phyloP scores from a whole-genome alignment of 805 yeast genomes.

The Yarrowia deformans region DNA sequence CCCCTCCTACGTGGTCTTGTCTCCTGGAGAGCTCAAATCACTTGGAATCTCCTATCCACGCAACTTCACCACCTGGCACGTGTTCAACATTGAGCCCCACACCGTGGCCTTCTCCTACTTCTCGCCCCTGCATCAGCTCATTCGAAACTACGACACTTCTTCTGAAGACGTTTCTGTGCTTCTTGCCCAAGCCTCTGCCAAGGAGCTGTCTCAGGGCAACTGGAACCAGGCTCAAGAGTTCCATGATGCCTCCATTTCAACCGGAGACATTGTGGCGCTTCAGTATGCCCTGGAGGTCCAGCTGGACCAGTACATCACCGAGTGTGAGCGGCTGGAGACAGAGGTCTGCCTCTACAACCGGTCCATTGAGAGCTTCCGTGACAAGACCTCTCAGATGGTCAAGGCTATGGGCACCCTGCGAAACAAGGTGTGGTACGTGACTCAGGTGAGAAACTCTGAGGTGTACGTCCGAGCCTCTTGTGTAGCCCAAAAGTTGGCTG shows the following conservation, averaged over 20 bases:
- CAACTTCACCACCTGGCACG: constrained; percentile 32
- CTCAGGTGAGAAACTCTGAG: constrained; percentile 43
- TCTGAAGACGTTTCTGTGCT: constrained; percentile 11
- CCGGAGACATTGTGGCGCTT: constrained; percentile 26
- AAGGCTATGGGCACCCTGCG: constrained; percentile 42
- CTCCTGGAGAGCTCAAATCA: constrained; percentile 27
- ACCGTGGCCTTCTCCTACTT: constrained; percentile 30
- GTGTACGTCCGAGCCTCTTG: constrained; percentile 46
- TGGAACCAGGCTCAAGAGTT: constrained; percentile 37
- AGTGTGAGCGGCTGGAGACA: constrained; percentile 33
- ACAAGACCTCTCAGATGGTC: constrained; percentile 27
- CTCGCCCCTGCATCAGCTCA: constrained; percentile 35
- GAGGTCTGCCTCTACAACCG: constrained; percentile 30
- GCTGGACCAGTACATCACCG: constrained; percentile 31
- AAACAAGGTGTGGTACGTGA: constrained; percentile 46
- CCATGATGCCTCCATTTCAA: constrained; percentile 21
- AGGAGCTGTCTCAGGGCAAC: constrained; percentile 29
- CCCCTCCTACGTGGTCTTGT: constrained; percentile 32
- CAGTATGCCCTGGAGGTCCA: constrained; percentile 20
- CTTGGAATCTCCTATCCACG: constrained; percentile 8
- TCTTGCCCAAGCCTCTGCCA: constrained; percentile 25
- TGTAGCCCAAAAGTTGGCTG: constrained; percentile 43
- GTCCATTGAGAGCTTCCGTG: constrained; percentile 28
- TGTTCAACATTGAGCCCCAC: constrained; percentile 38
- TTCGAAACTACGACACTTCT: constrained; percentile 12